Evolutionary conservation across 2,329 filamentous ascomycete species (phyloP), one percentile per base, ranked within the genome.

Genomic region (Aureobasidium vineae): DNA sequence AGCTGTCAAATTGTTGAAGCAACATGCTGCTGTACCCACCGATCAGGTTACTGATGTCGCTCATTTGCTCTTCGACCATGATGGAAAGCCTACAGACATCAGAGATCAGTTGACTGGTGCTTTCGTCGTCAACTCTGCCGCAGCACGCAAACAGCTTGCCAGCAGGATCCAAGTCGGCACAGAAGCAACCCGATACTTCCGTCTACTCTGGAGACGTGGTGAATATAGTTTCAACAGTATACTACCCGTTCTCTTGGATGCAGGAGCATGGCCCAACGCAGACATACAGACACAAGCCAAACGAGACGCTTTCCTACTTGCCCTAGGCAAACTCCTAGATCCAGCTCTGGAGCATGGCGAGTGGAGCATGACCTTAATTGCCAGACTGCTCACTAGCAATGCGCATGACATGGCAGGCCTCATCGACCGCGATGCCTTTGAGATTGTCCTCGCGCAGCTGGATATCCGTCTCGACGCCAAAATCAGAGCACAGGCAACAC

Each of bases 301-400:
- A 68, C 69, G 77, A 71, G 88, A 91, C 73, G 82, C 89, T 73
- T 89, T 90, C 66, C 85, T 89, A 73, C 85, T 96, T 66, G 88
- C 94, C 71, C 86, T 97, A 70, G 93, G 93, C 28, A 90, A 90
- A 73, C 82, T 97, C 71, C 96, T 97, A 88, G 91, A 96, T 75
- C 92, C 91, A 52, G 92, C 92, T 63, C 87, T 93, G 72, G 91
- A 97, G 66, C 77, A 85, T 68, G 84, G 86, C 43, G 85, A 85
- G 52, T 81, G 85, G 54, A 83, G 85, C 5, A 82, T 88, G 76
- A 85, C 85, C 72, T 83, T 83, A 53, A 83, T 88, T 47, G 83
- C 85, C 6, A 81, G 85, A 57, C 77, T 88, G 19, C 79, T 88
- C 36, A 83, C 83, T 40, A 80, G 85, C 21, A 81, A 78, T 78